Percentiles rank a stretch among this genome's conserved stretches.
These are phyloP conservation scores for Termitomyces sp. DNA, from an alignment of 768 basidiomycete genomes.

Conservation along the genomic window DNA sequence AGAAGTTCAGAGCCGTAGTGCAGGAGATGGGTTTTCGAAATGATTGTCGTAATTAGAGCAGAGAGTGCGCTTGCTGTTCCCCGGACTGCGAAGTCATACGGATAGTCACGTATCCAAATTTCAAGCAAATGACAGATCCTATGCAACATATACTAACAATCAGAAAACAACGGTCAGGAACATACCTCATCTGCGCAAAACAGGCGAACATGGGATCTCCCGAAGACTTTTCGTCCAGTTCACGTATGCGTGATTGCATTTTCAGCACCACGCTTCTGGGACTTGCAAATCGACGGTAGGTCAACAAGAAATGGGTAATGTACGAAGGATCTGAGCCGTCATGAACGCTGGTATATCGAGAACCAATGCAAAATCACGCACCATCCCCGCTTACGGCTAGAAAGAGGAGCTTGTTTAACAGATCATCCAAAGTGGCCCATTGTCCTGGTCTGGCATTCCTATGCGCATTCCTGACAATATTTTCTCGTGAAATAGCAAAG, in stretches of 20 bases:
- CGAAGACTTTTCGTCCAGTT: conserved; percentile 56
- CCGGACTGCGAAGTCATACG: conserved; percentile 74
- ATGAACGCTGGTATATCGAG: background rate
- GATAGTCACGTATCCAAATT: conserved; percentile 71
- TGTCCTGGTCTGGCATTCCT: conserved; percentile 44
- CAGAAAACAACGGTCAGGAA: conserved; percentile 1
- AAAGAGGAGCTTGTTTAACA: conserved; percentile 79
- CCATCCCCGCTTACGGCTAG: conserved; percentile 82
- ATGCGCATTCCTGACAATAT: background rate
- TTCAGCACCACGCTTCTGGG: conserved; percentile 77
- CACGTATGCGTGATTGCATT: conserved; percentile 84
- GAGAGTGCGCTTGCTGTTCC: conserved; percentile 67
- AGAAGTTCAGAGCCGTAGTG: conserved; percentile 84
- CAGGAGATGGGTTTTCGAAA: conserved; percentile 73
- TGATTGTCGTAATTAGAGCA: conserved; percentile 74
- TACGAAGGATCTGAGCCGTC: conserved; percentile 59
- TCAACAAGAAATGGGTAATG: conserved; percentile 75
- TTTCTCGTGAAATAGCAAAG: background rate
- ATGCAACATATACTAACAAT: conserved; percentile 3
- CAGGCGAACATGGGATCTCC: conserved; percentile 83
- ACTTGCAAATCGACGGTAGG: conserved; percentile 77
- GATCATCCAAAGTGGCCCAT: conserved; percentile 72
- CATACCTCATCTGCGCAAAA: conserved; percentile 83
- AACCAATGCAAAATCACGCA: conserved; percentile 21
- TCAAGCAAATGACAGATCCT: conserved; percentile 81